phyloP scores from a whole-genome alignment of 176 grass and related monocot species.

The Eleusine indica region DNA sequence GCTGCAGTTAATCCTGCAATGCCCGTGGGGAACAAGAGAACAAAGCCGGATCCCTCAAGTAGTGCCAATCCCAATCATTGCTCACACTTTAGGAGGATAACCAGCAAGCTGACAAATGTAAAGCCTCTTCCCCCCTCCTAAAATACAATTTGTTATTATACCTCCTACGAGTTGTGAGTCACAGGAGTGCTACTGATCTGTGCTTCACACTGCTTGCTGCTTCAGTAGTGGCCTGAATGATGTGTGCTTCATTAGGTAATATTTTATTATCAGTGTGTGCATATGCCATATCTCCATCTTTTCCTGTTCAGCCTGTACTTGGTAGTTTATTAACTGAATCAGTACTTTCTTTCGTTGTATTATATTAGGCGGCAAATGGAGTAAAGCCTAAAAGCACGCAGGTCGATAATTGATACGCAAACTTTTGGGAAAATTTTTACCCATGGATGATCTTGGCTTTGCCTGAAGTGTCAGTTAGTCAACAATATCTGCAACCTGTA shows the following conservation, averaged over 20 bases:
- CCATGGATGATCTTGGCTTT: constrained; percentile 24
- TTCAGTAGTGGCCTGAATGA: constrained; percentile 41
- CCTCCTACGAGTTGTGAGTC: neutral
- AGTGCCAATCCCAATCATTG: constrained; percentile 44
- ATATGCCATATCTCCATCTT: constrained; percentile 38
- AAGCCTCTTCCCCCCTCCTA: neutral
- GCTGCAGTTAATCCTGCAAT: constrained; percentile 35
- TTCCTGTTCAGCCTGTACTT: constrained; percentile 26
- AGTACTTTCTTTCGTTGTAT: neutral
- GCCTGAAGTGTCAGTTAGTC: constrained; percentile 22
- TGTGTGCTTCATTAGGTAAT: neutral
- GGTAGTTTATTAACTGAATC: constrained; percentile 23
- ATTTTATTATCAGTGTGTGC: constrained; percentile 32
- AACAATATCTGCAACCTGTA: constrained; percentile 27
- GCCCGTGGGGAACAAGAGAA: constrained; percentile 45
- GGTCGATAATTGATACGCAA: constrained; percentile 16
- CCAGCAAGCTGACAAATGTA: constrained; percentile 30
- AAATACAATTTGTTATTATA: constrained; percentile 24
- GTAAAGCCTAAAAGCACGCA: constrained; percentile 31
- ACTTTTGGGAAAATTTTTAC: constrained; percentile 14
- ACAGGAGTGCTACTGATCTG: neutral
- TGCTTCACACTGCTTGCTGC: neutral
- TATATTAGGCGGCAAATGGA: constrained; percentile 39
- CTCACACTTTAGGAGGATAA: constrained; percentile 36
- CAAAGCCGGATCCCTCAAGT: neutral